A percentile compares a stretch with the other conserved stretches of the same genome.
Evolutionary conservation across 305 asterid genomes (phyloP).

Genomic region (Plantago rigida): DNA sequence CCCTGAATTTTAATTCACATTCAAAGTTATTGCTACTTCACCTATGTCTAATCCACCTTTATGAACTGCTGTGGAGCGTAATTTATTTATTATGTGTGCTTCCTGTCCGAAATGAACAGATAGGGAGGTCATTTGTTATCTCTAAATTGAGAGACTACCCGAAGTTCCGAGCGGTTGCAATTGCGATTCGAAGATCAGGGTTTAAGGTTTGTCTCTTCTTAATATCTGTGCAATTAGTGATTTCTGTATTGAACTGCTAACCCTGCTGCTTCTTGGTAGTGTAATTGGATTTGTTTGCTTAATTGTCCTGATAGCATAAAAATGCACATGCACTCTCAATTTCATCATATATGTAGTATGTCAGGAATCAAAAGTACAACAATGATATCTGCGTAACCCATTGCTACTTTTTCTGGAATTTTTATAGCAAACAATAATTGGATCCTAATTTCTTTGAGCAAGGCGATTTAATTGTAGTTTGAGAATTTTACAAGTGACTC

Average conservation of each 20-base stretch:
- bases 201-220: constrained; percentile 57
- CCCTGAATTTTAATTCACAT: too few relatives aligned
- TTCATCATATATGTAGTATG: too few relatives aligned
- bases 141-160: constrained; percentile 85
- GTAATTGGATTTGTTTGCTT: constrained; percentile 1
- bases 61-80: not conserved
- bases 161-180: constrained; percentile 85
- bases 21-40: too few relatives aligned
- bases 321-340: not conserved
- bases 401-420: too few relatives aligned
- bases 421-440: too few relatives aligned
- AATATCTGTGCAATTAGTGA: constrained; percentile 3
- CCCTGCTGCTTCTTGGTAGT: constrained; percentile 9
- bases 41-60: too few relatives aligned
- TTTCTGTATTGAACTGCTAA: constrained; percentile 10
- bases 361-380: too few relatives aligned
- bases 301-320: not conserved
- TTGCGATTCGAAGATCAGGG: constrained; percentile 83
- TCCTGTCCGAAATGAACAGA: constrained; percentile 36
- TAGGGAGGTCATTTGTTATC: constrained; percentile 75
- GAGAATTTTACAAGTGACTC: too few relatives aligned
- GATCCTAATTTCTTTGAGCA: too few relatives aligned
- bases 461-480: too few relatives aligned
- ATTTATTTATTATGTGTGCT: not conserved
- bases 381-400: too few relatives aligned